Base-by-base conservation (phyloP, 305 asterid species). In the Fraxinus dipetala region DNA sequence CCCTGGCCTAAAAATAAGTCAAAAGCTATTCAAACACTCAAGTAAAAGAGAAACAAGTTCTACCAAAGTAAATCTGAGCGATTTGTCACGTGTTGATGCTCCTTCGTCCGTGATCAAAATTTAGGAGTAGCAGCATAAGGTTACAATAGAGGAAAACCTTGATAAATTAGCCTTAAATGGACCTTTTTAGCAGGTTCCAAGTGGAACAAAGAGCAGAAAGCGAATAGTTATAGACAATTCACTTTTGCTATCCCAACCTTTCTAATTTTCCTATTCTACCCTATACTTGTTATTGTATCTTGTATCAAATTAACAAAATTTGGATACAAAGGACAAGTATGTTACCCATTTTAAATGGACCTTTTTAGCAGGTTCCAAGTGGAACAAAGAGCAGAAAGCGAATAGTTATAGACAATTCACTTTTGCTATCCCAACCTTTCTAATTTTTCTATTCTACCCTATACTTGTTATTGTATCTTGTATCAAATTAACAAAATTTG, bases 1-100 rank as follows among this genome's bases (percentile, higher is more conserved):
- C 51, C 51, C 16, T 10, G 16, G 51, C 16, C 16, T 43, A 79
- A 48, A 69, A 82, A 86, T 80, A 75, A 85, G 87, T 70, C 77
- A 79, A 32, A 79, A 83, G 61, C 84, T 40, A 73, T 82, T 77
- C 79, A 75, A 59, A 35, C 54, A 28, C 78, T 65, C 67, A 4
- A 54, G 79, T 35, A 80, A 73, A 20, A 80, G 63, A 34, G 79
- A 24, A 72, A 56, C 70, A 35, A 0, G 75, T 6, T 11, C 5
- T 11, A 72, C 72, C 72, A 77, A 82, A 76, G 72, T 72, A 74
- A 84, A 36, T 75, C 14, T 74, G 13, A 43, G 34, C 51, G 72
- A 61, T n/a, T 77, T 40, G 16, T 67, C 72, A 75, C n/a, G 28
- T 26, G 43, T 75, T 56, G 24, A 48, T 28, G 76, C 51, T 31